Evolutionary conservation across 805 yeast species (phyloP), one percentile per base, ranked within the genome.

Genomic region (Nematodospora valgi): DNA sequence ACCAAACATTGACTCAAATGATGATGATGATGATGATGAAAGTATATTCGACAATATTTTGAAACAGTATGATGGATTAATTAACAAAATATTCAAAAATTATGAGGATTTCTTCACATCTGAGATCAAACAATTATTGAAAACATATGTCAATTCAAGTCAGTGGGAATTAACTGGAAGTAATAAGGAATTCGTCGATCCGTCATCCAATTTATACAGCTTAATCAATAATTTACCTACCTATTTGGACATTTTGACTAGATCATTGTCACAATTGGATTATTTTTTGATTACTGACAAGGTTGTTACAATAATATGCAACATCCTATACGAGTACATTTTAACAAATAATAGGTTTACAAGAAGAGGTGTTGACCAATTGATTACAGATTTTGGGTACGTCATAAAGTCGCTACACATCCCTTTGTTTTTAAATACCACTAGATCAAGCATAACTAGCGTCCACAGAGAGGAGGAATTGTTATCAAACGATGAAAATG

Each of bases 261-360:
- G 45, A 13, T 20, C 52, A 13, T 37, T 67, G 12, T 50, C 62
- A 1, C 43, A 45, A 6, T 40, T 54, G 7, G 70, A 66, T 37
- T 65, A 60, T 40, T 58, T 34, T 32, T 25, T 52, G 4, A 39
- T 67, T 2, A 38, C 60, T 4, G 55, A 57, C 35, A 45, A 41
- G 23, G 45, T 62, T 0, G 54, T 59, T 2, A 46, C 60, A n/a
- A 35, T 52, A 3, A 32, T 58, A 11, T 54, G 61, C 12, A 33
- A 37, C 9, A 51, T 64, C 11, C 40, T 64, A 30, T 50, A 46
- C 23, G 73, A 67, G 38, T 67, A 62, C 37, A 50, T 67, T 23
- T 47, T 67, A 25, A 59, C 69, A 22, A 67, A 65, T 39, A 64
- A 64, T 41, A 56, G 48, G 37, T 67, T 67, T 43, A 55, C 49